Percentiles rank a stretch among this genome's conserved stretches.
Conservation (phyloP, 306 rosid genomes). For the Notholithocarpus densiflorus region DNA sequence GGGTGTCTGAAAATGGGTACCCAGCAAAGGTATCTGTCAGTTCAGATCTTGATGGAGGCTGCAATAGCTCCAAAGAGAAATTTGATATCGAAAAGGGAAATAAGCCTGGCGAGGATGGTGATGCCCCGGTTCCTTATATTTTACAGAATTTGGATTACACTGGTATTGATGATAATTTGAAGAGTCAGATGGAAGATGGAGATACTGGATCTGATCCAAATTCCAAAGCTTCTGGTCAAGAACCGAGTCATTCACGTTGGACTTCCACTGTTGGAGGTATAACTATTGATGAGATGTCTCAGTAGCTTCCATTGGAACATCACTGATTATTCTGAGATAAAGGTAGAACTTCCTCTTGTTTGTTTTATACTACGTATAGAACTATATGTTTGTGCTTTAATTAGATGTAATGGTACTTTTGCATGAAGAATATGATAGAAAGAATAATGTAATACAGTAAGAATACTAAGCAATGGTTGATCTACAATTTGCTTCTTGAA, state of each 20-base stretch:
- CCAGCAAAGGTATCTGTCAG: conserved; percentile 26
- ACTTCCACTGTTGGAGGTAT: conserved; percentile 20
- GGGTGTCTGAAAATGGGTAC: conserved; percentile 52
- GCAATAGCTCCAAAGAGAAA: conserved; percentile 49
- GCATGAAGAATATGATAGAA: conserved; percentile 14
- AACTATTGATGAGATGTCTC: conserved; percentile 13
- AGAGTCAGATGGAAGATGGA: conserved; percentile 33
- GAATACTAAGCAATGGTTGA: not conserved
- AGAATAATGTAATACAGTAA: not conserved
- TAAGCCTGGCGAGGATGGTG: conserved; percentile 40
- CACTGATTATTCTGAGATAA: conserved; percentile 23
- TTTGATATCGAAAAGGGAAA: conserved; percentile 55
- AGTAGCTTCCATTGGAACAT: conserved; percentile 29
- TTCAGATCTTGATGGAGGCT: conserved; percentile 46
- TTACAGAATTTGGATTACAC: conserved; percentile 59
- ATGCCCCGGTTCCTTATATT: conserved; percentile 37
- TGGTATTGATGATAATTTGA: conserved; percentile 45
- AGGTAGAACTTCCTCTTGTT: conserved; percentile 46
- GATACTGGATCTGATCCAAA: conserved; percentile 28
- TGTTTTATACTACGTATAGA: conserved; percentile 12
- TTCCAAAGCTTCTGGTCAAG: conserved; percentile 33
- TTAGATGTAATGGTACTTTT: not conserved
- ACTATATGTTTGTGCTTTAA: not conserved
- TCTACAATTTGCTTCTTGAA: too few species aligned
- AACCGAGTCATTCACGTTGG: conserved; percentile 22